phyloP scores from a whole-genome alignment of 139 green algal genomes.

The Penium margaritaceum region DNA sequence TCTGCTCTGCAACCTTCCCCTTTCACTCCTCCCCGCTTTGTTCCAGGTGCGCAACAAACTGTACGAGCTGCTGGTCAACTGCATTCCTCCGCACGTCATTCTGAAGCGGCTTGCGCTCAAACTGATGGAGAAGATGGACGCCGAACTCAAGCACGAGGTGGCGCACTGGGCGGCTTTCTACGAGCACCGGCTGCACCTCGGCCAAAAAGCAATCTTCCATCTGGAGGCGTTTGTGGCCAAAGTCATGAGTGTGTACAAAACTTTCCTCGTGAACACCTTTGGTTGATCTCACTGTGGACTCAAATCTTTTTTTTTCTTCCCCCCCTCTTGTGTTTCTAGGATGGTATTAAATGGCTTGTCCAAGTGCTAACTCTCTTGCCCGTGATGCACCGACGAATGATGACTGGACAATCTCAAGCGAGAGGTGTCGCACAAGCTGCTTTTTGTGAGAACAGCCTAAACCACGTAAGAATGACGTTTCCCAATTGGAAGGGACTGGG shows the following conservation, averaged over 20 bases:
- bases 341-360: too few relatives aligned
- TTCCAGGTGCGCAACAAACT: constrained; percentile 73
- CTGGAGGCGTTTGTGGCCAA: constrained; percentile 92
- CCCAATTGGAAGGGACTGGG: too few relatives aligned
- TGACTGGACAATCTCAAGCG: too few relatives aligned
- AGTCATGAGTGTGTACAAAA: constrained; percentile 88
- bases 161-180: constrained; percentile 43
- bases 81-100: constrained; percentile 82
- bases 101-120: constrained; percentile 63
- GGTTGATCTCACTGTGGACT: too few relatives aligned
- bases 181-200: constrained; percentile 79
- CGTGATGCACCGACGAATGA: too few relatives aligned
- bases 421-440: too few relatives aligned
- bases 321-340: too few relatives aligned
- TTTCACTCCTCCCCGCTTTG: constrained; percentile 1
- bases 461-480: too few relatives aligned
- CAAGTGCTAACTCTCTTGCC: too few relatives aligned
- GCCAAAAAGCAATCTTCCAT: constrained; percentile 91
- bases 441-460: too few relatives aligned
- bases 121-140: constrained; percentile 80
- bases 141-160: constrained; percentile 76
- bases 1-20: background rate
- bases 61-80: constrained; percentile 95
- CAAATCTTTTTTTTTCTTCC: too few relatives aligned
- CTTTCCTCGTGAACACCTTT: constrained; percentile 42